Base-by-base conservation (phyloP, 2,329 filamentous ascomycete species). In the Talaromyces sp. region DNA sequence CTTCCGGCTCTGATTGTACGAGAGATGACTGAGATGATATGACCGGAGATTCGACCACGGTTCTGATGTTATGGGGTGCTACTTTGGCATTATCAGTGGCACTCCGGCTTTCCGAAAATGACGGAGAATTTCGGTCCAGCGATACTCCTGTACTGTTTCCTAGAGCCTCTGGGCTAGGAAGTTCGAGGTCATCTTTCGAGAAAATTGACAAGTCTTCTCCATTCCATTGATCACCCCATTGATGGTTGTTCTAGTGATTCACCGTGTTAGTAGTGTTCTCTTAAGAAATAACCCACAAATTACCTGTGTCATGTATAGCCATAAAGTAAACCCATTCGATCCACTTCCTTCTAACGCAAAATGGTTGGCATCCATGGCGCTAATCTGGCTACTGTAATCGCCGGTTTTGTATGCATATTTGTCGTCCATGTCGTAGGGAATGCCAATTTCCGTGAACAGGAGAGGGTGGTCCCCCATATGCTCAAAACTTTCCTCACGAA, bases 371-470 rank as follows among this genome's bases (percentile, higher is more conserved):
- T 99, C 95, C 81, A 99, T 89, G 6, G 95, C 95, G 1, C 91
- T 87, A 36, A 89, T 90, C 74, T 99, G 95, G 69, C 91, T 96
- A 52, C 90, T 89, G 76, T 96, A 99, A 75, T 99, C 91, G 7
- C 96, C 95, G 5, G 92, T 96, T 76, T 92, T 91, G 78, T 99
- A 99, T 0, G 95, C 95, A 70, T 95, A 83, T 76, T 96, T 93
- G 67, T 96, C 88, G 71, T 99, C 94, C 96, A 99, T 98, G 72
- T 99, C 95, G 72, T 96, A 99, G 0, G 95, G 95, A 62, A 99
- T 97, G 7, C 95, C 95, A 70, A 98, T 98, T 73, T 99, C 95
- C 0, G 92, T 96, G 74, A 97, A 87, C 4, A 99, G 78, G 68
- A 92, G 92, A 0, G 95, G 95, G 68, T 96, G 93, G 27, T 90